Evolutionary conservation across 768 basidiomycete species (phyloP).

Genomic region (Mycena maculata): DNA sequence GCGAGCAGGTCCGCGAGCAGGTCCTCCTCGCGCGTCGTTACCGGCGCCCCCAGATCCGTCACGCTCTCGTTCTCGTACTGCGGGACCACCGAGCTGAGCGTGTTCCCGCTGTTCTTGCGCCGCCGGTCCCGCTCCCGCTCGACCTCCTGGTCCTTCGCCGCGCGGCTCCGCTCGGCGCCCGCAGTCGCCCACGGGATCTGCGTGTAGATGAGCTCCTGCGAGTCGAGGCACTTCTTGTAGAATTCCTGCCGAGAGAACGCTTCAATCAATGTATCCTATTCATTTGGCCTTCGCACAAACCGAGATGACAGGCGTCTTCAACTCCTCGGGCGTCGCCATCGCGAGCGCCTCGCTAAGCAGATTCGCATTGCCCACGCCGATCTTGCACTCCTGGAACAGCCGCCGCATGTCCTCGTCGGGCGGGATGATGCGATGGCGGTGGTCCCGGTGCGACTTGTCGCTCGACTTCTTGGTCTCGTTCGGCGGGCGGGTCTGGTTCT

Average conservation of each 20-base stretch:
- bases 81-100: conserved; percentile 8
- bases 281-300: too few species aligned
- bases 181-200: conserved; percentile 94
- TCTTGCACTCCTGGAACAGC: conserved; percentile 85
- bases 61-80: conserved; percentile 44
- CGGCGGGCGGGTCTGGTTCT: conserved; percentile 21
- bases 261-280: too few species aligned
- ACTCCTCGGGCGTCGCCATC: conserved; percentile 75
- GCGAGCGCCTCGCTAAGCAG: conserved; percentile 78
- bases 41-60: conserved; percentile 65
- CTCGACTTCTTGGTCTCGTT: conserved; percentile 4
- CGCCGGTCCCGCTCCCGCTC: conserved; percentile 36
- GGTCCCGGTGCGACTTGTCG: conserved; percentile 28
- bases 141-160: conserved; percentile 14
- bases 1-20: conserved; percentile 12
- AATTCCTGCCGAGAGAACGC: conserved; percentile 87
- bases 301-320: conserved; percentile 75
- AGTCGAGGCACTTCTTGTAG: conserved; percentile 78
- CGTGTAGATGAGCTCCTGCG: conserved; percentile 85
- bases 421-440: conserved; percentile 59
- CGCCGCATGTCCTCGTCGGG: conserved; percentile 87
- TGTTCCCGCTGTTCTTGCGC: conserved; percentile 38
- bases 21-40: conserved; percentile 45
- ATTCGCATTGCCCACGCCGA: conserved; percentile 82
- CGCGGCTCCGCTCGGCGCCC: conserved; percentile 68